Conservation (phyloP, 176 grass and related monocot species). For the Melocanna baccifera region DNA sequence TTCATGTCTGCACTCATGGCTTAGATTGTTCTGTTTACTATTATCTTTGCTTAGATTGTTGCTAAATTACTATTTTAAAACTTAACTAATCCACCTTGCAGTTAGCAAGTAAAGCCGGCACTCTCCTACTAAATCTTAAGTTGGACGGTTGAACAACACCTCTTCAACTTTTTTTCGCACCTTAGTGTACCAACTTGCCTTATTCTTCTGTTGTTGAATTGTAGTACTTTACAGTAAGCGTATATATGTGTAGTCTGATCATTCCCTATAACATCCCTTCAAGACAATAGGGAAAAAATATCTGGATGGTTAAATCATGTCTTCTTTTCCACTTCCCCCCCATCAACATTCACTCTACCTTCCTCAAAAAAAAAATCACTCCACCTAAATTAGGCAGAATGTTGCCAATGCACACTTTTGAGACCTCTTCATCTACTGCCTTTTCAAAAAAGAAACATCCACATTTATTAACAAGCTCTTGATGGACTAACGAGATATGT, state of each 20-base stretch:
- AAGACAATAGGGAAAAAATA: background rate
- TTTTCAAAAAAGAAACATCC: background rate
- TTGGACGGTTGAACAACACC: slow-evolving; percentile 1
- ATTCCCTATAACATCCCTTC: background rate
- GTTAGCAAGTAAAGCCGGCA: background rate
- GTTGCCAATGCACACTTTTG: background rate
- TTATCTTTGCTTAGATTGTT: background rate
- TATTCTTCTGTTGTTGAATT: slow-evolving; percentile 17
- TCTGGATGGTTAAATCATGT: background rate
- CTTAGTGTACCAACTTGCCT: slow-evolving; percentile 15
- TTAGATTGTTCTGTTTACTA: background rate
- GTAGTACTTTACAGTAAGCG: background rate
- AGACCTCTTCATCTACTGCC: background rate
- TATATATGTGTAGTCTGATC: background rate
- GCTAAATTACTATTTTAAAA: background rate
- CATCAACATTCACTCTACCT: slow-evolving; percentile 3
- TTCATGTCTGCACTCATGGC: slow-evolving; percentile 1
- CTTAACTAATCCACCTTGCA: background rate
- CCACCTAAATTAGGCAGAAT: slow-evolving; percentile 24
- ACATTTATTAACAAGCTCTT: background rate
- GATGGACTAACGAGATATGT: slow-evolving; percentile 9
- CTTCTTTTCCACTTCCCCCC: background rate
- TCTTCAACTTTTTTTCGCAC: background rate
- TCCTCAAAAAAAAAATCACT: background rate
- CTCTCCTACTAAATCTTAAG: background rate